Base-by-base conservation (phyloP, 257 asterid species). In the Craterostigma plantagineum region DNA sequence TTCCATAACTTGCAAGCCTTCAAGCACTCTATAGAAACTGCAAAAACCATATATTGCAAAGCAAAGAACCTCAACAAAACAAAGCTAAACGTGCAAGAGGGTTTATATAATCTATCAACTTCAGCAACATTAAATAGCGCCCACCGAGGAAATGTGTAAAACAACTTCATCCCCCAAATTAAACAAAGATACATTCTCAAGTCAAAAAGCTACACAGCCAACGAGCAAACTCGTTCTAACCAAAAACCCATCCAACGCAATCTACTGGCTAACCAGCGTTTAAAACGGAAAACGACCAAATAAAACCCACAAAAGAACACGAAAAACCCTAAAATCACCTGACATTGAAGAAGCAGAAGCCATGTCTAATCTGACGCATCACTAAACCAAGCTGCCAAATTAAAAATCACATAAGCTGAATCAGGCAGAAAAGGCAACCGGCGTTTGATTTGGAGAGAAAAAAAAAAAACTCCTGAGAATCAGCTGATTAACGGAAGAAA, bases 11-110 rank as follows among this genome's bases (percentile, higher is more conserved):
- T 84, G 55, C 79, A 73, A 35, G 66, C 50, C 55, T 70, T 84
- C 63, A 73, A 75, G 56, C 87, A 79, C 74, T 79, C 92, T 14
- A 79, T 60, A 35, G 87, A 71, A 50, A 82, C 95, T 82, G 76
- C 75, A 57, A 52, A 50, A 9, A 37, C 16, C 60, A 55, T 17
- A 37, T 9, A 38, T 33, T 23, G 44, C 17, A 17, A 56, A 7
- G 46, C 9, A 35, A 37, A 14, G 17, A 7, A 18, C 40, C 46
- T 37, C 43, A 43, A 15, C 39, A 44, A 48, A 10, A 43, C 45
- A 34, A 15, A 30, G 30, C 30, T 23, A 30, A 14, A n/a, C 10
- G 43, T 9, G 43, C 38, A 23, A 16, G 33, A 13, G 14, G n/a
- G n/a, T n/a, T n/a, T n/a, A n/a, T n/a, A n/a, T 1, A 18, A 48